Evolutionary conservation across 202 grass and related monocot species (phyloP), one percentile per base, ranked within the genome.

Genomic region (Musa balbisiana): DNA sequence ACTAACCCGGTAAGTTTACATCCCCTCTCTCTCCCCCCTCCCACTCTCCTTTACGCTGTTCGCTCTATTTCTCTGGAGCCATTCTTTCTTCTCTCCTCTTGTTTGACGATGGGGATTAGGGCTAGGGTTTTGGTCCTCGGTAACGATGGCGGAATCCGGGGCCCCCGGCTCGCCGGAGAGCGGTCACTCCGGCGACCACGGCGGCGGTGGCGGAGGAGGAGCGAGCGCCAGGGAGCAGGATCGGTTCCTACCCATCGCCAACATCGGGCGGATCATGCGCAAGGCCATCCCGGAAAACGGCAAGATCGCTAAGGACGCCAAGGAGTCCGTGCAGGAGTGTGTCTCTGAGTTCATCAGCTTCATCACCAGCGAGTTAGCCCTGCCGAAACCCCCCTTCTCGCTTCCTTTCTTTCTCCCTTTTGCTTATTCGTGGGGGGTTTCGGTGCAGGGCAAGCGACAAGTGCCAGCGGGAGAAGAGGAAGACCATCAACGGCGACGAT

Each of bases 271-370:
- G 64, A 92, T 96, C 82, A 96, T 96, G 85, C 84, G 92, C 56
- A 90, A 90, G 15, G 89, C 75, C 2, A 88, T 92, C 62, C 92
- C 92, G 23, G 89, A 96, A 21, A 96, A 96, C 69, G 92, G 87
- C 2, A 96, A 96, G 81, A 96, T 96, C 65, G 83, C 87, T 9
- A 96, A 96, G 79, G 92, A 96, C 82, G 79, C 92, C 26, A 96
- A 92, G 79, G 89, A 92, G 26, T 92, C 87, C 54, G 53, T 96
- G 54, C 92, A 96, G 85, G 92, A 96, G 80, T 96, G 92, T 65
- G 87, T 92, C 52, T 96, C 89, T 71, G 92, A 96, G 85, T 96
- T 96, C 77, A 96, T 96, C 59, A 89, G 92, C 79, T 96, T 96
- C 77, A 71, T 96, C 58, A 96, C 92, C 67, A 96, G 92, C 89